Evolutionary conservation across 1,284 basidiomycete genomes (phyloP).

Genomic region (Rhodofomes roseus): DNA sequence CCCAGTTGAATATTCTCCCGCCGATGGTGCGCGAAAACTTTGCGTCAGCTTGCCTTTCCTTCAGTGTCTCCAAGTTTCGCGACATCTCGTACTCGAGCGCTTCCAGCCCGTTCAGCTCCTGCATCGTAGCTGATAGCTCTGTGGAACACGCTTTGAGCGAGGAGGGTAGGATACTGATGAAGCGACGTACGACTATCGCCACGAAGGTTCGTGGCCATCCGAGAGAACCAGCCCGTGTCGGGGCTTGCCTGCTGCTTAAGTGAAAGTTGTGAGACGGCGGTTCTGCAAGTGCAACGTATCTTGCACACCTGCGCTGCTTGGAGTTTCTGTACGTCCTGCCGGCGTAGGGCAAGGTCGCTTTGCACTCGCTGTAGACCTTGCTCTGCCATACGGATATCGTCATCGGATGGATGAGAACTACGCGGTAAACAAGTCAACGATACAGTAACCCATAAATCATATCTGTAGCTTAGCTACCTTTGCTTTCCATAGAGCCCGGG

Average conservation of each 20-base stretch:
- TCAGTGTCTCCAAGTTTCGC: conserved; percentile 49
- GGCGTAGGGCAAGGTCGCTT: conserved; percentile 42
- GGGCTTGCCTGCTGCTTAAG: conserved; percentile 16
- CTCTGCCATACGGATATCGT: conserved; percentile 46
- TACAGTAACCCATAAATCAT: too few relatives aligned
- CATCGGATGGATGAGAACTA: conserved; percentile 41
- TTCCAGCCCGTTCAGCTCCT: conserved; percentile 62
- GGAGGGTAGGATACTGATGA: conserved; percentile 11
- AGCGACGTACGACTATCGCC: conserved; percentile 41
- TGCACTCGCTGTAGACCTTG: conserved; percentile 50
- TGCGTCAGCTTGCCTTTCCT: conserved; percentile 43
- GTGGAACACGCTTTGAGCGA: conserved; percentile 21
- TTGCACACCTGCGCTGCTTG: conserved; percentile 31
- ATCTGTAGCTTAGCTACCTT: too few relatives aligned
- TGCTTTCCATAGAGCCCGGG: conserved; percentile 24
- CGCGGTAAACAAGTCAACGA: neutral
- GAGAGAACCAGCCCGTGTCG: conserved; percentile 42
- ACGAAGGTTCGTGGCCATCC: conserved; percentile 44
- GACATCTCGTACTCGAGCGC: conserved; percentile 70
- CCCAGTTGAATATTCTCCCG: conserved; percentile 46
- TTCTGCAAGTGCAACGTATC: neutral
- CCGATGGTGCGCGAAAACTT: conserved; percentile 51
- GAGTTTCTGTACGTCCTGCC: conserved; percentile 33
- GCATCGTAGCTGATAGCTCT: conserved; percentile 32
- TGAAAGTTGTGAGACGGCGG: neutral